Percentiles rank a stretch among this genome's conserved stretches.
Evolutionary conservation across 805 yeast species (phyloP).

Genomic region (Candida maltosa): DNA sequence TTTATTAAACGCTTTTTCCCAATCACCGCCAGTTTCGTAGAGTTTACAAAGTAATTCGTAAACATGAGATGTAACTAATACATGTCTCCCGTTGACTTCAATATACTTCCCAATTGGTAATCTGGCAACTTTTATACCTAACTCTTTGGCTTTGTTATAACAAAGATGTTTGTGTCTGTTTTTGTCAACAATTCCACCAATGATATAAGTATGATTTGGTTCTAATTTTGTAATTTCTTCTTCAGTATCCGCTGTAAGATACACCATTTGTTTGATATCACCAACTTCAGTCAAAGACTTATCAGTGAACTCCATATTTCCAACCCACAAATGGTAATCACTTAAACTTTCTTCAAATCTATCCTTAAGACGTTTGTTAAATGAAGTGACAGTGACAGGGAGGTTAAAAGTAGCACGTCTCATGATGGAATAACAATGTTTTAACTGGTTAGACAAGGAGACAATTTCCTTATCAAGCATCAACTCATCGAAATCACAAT

Average conservation of each 20-base stretch:
- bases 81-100: slow-evolving; percentile 79
- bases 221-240: slow-evolving; percentile 61
- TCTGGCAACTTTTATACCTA: slow-evolving; percentile 70
- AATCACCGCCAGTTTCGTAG: slow-evolving; percentile 65
- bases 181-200: slow-evolving; percentile 96
- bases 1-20: slow-evolving; percentile 85
- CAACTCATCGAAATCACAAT: slow-evolving; percentile 86
- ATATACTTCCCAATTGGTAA: slow-evolving; percentile 87
- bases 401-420: slow-evolving; percentile 57
- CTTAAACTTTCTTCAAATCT: slow-evolving; percentile 65
- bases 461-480: slow-evolving; percentile 74
- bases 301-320: slow-evolving; percentile 48
- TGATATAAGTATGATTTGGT: slow-evolving; percentile 71
- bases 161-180: slow-evolving; percentile 84
- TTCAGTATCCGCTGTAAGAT: slow-evolving; percentile 85
- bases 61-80: slow-evolving; percentile 93
- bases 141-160: slow-evolving; percentile 69
- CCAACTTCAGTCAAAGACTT: slow-evolving; percentile 19
- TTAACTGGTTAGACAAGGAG: slow-evolving; percentile 75
- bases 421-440: slow-evolving; percentile 78
- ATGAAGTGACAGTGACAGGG: slow-evolving; percentile 58
- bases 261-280: slow-evolving; percentile 47
- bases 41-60: slow-evolving; percentile 80
- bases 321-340: slow-evolving; percentile 67
- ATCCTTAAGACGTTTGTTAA: slow-evolving; percentile 59